Conservation (phyloP, 1,284 basidiomycete species). For the Singerocomus inundabilis region DNA sequence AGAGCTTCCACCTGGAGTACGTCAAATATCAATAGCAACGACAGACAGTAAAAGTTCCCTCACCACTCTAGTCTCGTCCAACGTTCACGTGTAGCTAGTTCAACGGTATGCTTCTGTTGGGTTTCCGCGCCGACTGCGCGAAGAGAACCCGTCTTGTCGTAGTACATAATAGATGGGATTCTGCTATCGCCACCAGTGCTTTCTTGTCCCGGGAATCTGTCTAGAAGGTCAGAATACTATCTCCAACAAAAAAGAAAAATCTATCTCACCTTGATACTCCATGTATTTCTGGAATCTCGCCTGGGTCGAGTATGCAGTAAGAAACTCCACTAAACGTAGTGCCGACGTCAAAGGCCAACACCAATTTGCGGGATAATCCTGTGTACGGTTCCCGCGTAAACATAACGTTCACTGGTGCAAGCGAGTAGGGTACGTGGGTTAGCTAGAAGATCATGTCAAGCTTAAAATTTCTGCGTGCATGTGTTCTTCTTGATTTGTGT, state of each 20-base stretch:
- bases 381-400: slow-evolving; percentile 30
- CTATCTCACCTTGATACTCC: slow-evolving; percentile 39
- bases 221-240: neutral
- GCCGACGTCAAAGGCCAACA: slow-evolving; percentile 50
- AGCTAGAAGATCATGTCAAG: neutral
- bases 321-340: slow-evolving; percentile 52
- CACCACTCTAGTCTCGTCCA: slow-evolving; percentile 51
- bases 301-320: slow-evolving; percentile 46
- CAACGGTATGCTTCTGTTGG: slow-evolving; percentile 34
- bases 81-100: slow-evolving; percentile 40
- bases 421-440: neutral
- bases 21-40: neutral
- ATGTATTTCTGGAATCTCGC: slow-evolving; percentile 42
- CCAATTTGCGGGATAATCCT: slow-evolving; percentile 39
- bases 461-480: slow-evolving; percentile 10
- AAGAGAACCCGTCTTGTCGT: slow-evolving; percentile 42
- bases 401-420: slow-evolving; percentile 14
- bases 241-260: neutral
- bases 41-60: neutral
- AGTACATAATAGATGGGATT: slow-evolving; percentile 54
- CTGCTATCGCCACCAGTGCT: slow-evolving; percentile 42
- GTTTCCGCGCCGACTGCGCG: slow-evolving; percentile 52
- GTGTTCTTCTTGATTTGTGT: neutral
- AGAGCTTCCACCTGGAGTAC: slow-evolving; percentile 52
- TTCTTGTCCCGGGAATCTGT: slow-evolving; percentile 42